phyloP scores from a whole-genome alignment of 495 filamentous ascomycete genomes.

The Daldinia caldariorum region DNA sequence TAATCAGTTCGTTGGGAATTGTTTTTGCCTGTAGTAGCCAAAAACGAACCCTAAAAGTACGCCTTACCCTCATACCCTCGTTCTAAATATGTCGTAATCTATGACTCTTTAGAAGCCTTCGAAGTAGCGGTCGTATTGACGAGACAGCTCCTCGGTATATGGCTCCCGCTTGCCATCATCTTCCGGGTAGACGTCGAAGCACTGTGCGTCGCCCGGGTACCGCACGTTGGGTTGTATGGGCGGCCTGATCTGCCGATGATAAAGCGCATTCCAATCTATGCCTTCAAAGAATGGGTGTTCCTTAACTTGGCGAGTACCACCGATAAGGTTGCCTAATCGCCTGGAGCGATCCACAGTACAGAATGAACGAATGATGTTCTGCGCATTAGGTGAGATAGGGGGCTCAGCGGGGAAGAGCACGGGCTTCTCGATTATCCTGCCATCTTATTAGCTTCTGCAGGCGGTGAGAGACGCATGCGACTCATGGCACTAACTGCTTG shows the following conservation, averaged over 20 bases:
- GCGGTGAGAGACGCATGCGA: background rate
- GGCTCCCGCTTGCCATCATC: conserved; percentile 62
- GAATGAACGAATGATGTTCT: conserved; percentile 83
- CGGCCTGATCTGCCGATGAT: conserved; percentile 72
- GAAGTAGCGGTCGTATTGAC: conserved; percentile 80
- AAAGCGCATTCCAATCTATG: conserved; percentile 88
- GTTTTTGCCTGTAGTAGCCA: background rate
- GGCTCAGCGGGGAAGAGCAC: conserved; percentile 72
- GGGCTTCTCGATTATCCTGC: conserved; percentile 77
- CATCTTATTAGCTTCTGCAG: conserved; percentile 12
- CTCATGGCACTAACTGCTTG: conserved; percentile 69
- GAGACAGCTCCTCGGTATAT: conserved; percentile 78
- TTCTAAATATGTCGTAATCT: conserved; percentile 15
- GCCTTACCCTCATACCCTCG: conserved; percentile 7
- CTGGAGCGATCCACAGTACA: conserved; percentile 90
- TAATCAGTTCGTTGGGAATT: background rate
- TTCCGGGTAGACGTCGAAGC: conserved; percentile 87
- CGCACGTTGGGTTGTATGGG: conserved; percentile 87
- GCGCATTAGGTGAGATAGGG: conserved; percentile 74
- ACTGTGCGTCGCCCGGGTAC: conserved; percentile 83
- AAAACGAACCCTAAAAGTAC: background rate
- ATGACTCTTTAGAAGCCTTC: conserved; percentile 71
- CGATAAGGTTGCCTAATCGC: conserved; percentile 87
- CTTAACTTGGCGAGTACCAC: conserved; percentile 84
- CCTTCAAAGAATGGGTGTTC: conserved; percentile 84